Base-by-base conservation (phyloP, 164 flowering plant species). In the Warburgia ugandensis region DNA sequence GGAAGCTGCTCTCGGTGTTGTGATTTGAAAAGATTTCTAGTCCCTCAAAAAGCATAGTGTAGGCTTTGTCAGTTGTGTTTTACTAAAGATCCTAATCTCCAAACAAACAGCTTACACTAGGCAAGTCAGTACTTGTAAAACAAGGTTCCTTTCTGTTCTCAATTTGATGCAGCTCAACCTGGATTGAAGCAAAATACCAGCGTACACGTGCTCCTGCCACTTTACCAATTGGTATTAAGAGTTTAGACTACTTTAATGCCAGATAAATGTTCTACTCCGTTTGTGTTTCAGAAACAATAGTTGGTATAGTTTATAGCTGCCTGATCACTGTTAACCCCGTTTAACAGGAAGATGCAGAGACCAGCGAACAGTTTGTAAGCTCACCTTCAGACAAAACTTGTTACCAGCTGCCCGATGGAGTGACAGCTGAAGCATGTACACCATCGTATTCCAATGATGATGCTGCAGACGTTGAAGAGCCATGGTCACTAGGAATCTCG, bases 291-390 rank as follows among this genome's bases (percentile, higher is more conserved):
- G 9, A 27, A 22, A 12, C 29, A 2, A 13, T 14, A 13, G 17
- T 9, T 8, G 20, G 7, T 29, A 11, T 17, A 46, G 6, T 23
- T 8, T 28, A 14, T 46, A 27, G 3, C n/a, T 28, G 2, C 21
- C 3, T 25, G 27, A 13, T 46, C 30, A 3, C 19, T 46, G 16
- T 27, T 36, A 19, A 8, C 20, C 9, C 2, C 27, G 5, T 5
- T 6, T 45, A 57, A 56, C 68, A 73, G 77, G 84, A 65, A 41
- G 76, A 69, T 33, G 49, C 39, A 29, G 75, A 64, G 48, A 46
- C 55, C 42, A 69, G 59, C 38, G 69, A 60, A 45, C 69, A 60
- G 8, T 66, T 72, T 40, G 20, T 25, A 39, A n/a, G 45, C n/a
- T n/a, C n/a, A 31, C 57, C 35, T 53, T 48, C 65, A 8, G 59